phyloP scores from a whole-genome alignment of 805 yeast genomes.

The Pichia sporocuriosa region DNA sequence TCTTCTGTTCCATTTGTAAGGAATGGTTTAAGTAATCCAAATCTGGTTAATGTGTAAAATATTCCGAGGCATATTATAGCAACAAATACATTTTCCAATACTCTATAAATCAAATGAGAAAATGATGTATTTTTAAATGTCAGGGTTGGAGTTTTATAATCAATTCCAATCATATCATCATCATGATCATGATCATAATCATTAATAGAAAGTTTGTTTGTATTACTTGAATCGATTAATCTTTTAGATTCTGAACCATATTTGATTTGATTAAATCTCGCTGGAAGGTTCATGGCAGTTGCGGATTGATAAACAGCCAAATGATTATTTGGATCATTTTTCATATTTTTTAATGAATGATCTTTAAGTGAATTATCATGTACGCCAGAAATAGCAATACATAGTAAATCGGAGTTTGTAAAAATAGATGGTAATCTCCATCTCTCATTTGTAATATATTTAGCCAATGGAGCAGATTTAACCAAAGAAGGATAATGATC shows the following conservation, averaged over 20 bases:
- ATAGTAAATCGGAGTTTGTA: slow-evolving; percentile 33
- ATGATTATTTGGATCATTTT: slow-evolving; percentile 2
- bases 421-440: slow-evolving; percentile 37
- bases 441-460: slow-evolving; percentile 43
- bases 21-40: slow-evolving; percentile 31
- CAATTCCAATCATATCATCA: neutral
- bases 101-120: slow-evolving; percentile 21
- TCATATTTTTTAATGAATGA: neutral
- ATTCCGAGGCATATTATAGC: slow-evolving; percentile 33
- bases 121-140: slow-evolving; percentile 19
- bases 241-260: neutral
- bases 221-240: neutral
- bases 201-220: neutral
- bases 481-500: slow-evolving; percentile 74
- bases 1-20: neutral
- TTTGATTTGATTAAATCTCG: neutral
- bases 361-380: slow-evolving; percentile 31
- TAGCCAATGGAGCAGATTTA: slow-evolving; percentile 68
- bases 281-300: slow-evolving; percentile 8
- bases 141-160: slow-evolving; percentile 11
- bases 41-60: slow-evolving; percentile 32
- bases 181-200: neutral
- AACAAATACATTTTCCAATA: slow-evolving; percentile 45
- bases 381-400: slow-evolving; percentile 44
- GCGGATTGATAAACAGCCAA: slow-evolving; percentile 10